Conservation (phyloP, 1,284 basidiomycete species). For the Amylostereum areolatum region DNA sequence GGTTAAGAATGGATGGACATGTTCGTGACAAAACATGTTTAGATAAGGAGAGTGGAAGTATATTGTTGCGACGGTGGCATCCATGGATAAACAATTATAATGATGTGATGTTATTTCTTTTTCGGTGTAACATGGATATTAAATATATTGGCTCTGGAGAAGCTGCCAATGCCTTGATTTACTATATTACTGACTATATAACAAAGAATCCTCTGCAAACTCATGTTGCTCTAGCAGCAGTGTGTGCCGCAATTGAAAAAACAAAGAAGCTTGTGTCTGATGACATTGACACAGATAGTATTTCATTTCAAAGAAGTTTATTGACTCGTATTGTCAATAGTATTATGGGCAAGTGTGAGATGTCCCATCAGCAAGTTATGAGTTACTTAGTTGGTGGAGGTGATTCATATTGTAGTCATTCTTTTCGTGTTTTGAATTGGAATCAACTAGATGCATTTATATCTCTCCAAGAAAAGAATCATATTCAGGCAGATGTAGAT, state of each 20-base stretch:
- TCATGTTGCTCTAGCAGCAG: slow-evolving; percentile 15
- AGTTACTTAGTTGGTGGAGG: slow-evolving; percentile 6
- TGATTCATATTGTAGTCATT: slow-evolving; percentile 7
- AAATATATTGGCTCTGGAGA: slow-evolving; percentile 25
- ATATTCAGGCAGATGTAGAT: too few species aligned
- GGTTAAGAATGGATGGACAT: slow-evolving; percentile 6
- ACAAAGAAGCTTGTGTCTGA: slow-evolving; percentile 3
- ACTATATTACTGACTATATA: slow-evolving; percentile 26
- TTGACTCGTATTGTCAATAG: slow-evolving; percentile 2
- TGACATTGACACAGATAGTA: slow-evolving; percentile 4
- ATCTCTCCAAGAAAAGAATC: not conserved
- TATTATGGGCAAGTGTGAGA: slow-evolving; percentile 1
- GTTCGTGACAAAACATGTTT: not conserved
- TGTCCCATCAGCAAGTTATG: slow-evolving; percentile 6
- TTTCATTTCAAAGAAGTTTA: not conserved
- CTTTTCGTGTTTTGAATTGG: slow-evolving; percentile 3
- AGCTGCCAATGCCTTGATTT: slow-evolving; percentile 21
- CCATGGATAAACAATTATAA: slow-evolving; percentile 11
- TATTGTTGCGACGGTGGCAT: slow-evolving; percentile 8
- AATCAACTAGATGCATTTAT: slow-evolving; percentile 1
- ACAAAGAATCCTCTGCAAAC: slow-evolving; percentile 18
- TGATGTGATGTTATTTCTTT: slow-evolving; percentile 6
- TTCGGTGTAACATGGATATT: slow-evolving; percentile 25
- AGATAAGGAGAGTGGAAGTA: slow-evolving; percentile 1
- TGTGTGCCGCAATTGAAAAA: slow-evolving; percentile 16